Base-by-base conservation (phyloP, 768 basidiomycete genomes). In the Tulasnella sp. region DNA sequence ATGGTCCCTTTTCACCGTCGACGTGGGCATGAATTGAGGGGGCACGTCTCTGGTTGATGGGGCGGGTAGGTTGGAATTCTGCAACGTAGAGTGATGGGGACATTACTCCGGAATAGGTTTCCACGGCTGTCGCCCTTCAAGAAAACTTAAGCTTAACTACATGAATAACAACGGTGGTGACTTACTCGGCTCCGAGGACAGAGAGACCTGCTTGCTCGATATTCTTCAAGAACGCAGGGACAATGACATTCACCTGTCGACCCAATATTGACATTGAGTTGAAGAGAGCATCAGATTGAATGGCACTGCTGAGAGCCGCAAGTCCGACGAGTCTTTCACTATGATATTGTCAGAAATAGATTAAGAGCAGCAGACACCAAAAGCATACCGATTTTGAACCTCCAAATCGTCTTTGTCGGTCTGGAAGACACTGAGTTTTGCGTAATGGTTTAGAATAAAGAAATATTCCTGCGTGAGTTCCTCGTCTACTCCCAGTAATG, bases 1-100 rank as follows among this genome's bases (percentile, higher is more conserved):
- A 74, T 22, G 91, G 89, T 0, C 90, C 90, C 44, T 79, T 76
- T 59, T 95, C 86, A 8, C 90, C 90, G 57, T 92, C 83, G 13
- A 90, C 66, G 62, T 93, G 90, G 7, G 82, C 68, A 61, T 92
- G 90, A 12, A 95, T 83, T 1, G 90, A 93, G 4, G 84, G 82
- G 0, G 91, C 90, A 27, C 86, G 77, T 48, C 91, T 70, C 63
- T 92, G 85, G 12, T 79, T 69, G 2, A 79, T 68, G 9, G 91
- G 89, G 48, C 83, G 72, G 34, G 62, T 57, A 4, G 79, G 79
- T 31, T 87, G 76, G 58, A 91, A 93, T 61, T 92, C 88, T 10
- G 77, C 77, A 58, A 92, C 69, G 63, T 86, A 91, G 1, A 81
- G 63, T 4, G 64, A 72, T 1, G 86, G 73, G 34, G 79, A 73